Base-by-base conservation (phyloP, 1,284 basidiomycete genomes). In the Cryptococcus neoformans region DNA sequence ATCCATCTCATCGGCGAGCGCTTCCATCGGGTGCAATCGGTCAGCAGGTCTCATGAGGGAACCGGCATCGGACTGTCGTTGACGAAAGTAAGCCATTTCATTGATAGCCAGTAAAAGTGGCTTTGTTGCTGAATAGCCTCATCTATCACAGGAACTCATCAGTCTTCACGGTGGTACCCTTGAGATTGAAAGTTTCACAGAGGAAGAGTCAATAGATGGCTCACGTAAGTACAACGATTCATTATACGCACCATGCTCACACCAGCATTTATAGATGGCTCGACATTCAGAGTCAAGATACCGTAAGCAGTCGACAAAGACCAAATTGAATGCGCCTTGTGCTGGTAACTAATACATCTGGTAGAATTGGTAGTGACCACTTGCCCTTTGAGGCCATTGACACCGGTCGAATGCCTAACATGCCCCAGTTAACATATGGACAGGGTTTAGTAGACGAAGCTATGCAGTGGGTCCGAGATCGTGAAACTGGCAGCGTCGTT, bases 101-200 rank as follows among this genome's bases (percentile, higher is more conserved):
- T 6, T 37, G 34, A 38, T 36, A 28, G 5, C 11, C 40, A 5
- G 40, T 11, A 41, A 41, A 41, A 3, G 40, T 12, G 48, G 39
- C 46, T n/a, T 21, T n/a, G 11, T 16, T n/a, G 4, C 28, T 28
- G 28, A 28, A 28, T 49, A 11, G 37, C 21, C 8, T 41, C 6
- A 51, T 44, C 6, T 46, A 38, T 14, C 48, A 34, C 44, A 68
- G 55, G 78, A 78, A 62, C 66, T 80, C 42, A 75, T 81, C 59
- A 77, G 79, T 53, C 64, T 79, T 2, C 76, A 80, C 55, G 75
- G 76, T 6, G 79, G 79, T 4, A 66, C 63, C 0, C 62, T 81
- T 46, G 70, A 73, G 11, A 73, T 80, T 17, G 70, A 77, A n/a
- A 74, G 71, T 53, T 41, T 45, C 1, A 74, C 72, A 0, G 67